Evolutionary conservation across 345 rosid genomes (phyloP), one percentile per base, ranked within the genome.

Genomic region (Toxicodendron radicans): DNA sequence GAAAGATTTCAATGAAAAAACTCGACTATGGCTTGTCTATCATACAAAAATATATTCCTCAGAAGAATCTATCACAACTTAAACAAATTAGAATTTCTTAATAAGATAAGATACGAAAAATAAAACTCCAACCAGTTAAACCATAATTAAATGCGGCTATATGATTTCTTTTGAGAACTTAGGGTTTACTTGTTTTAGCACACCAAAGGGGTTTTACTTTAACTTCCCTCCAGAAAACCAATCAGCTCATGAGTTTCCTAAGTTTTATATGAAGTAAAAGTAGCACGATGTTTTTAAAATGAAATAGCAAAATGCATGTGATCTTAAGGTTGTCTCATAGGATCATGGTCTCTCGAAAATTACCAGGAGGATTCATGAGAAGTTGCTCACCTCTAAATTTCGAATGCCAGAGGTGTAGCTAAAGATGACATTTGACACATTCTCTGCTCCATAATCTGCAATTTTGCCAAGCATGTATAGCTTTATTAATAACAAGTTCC

Each of bases 361-460:
- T 82, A 81, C 68, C 87, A 82, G 84, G 73, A 87, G 41, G 75
- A 79, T 70, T 82, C 83, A 83, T 78, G 85, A 83, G 73, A 90
- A 82, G 84, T 85, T 81, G 81, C 92, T 90, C 88, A 95, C 99
- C 89, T 52, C 75, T 77, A 77, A 79, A 83, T 91, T 86, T 76
- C 91, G 90, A 84, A 76, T 68, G 80, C 83, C 74, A 73, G 85
- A 78, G 67, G 79, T 83, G 75, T 87, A 95, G 73, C 73, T 58
- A 74, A 82, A 84, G 58, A 93, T 88, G 81, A 93, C 83, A 72
- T 77, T 73, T 17, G 99, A 86, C 46, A 87, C 82, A 45, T 82
- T 73, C 78, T 83, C 83, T 61, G 63, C 69, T 66, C 74, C 82
- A 62, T 73, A 71, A 79, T 78, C 97, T 91, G 97, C 85, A 80